These are phyloP conservation scores for Carpediemonas membranifera DNA, from an alignment of 78 protist genomes.

Conservation along the genomic window DNA sequence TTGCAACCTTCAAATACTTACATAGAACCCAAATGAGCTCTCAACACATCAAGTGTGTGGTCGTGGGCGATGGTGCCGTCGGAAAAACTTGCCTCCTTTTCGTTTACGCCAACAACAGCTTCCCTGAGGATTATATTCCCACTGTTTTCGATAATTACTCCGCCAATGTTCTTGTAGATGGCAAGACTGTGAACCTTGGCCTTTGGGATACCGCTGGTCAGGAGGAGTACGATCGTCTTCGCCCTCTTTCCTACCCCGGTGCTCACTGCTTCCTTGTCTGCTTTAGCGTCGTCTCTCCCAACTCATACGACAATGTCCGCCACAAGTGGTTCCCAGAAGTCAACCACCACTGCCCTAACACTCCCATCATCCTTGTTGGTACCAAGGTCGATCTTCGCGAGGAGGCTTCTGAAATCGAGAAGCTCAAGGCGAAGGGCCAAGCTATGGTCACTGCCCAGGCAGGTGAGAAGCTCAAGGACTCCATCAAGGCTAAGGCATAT, in stretches of 20 bases:
- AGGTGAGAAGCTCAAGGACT: conserved; percentile 20
- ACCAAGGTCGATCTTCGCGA: conserved; percentile 15
- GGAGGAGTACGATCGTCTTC: conserved; percentile 88
- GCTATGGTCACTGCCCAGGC: not conserved
- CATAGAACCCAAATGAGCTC: not conserved
- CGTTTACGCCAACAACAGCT: conserved; percentile 8
- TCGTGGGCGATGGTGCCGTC: conserved; percentile 61
- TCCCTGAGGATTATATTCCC: conserved; percentile 22
- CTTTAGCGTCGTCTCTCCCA: conserved; percentile 56
- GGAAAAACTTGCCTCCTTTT: conserved; percentile 22
- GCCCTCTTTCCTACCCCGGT: conserved; percentile 83
- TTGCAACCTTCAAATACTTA: no score
- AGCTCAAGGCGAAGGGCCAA: not conserved
- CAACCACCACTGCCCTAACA: conserved; percentile 65
- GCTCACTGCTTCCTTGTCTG: conserved; percentile 69
- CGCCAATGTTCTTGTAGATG: conserved; percentile 72
- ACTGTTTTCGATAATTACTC: conserved; percentile 76
- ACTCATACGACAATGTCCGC: conserved; percentile 65
- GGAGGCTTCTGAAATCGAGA: not conserved
- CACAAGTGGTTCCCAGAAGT: conserved; percentile 74
- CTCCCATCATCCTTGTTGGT: conserved; percentile 71
- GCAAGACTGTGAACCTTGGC: conserved; percentile 50
- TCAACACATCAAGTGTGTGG: conserved; percentile 37
- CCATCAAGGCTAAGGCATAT: conserved; percentile 65
- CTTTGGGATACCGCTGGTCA: conserved; percentile 97